Evolutionary conservation across 1,139 yeast genomes (phyloP), one percentile per base, ranked within the genome.

Genomic region (Pichia sp.): DNA sequence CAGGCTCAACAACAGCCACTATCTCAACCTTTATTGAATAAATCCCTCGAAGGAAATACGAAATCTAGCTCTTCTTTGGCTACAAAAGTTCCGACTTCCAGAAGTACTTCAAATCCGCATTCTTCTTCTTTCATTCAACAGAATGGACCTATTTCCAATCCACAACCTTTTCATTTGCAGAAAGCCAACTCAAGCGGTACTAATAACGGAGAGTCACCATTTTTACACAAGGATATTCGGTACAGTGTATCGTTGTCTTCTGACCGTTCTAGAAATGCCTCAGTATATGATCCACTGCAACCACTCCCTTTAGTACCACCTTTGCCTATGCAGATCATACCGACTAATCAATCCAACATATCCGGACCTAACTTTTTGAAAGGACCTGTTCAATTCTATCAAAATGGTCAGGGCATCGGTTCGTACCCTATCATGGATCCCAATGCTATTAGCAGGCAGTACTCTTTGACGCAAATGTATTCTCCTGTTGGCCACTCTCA

Each of bases 201-300:
- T 30, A 30, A 38, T 24, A 29, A 43, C 7, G 60, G 54, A 14
- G 61, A 55, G 14, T 45, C 61, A 6, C 66, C 64, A 4, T 53
- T 65, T 50, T 55, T 62, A 14, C 67, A 66, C 29, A 65, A 64
- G 33, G 68, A 67, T 53, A 64, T 68, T 7, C 56, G 70, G 41
- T 68, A 63, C 51, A 63, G 66, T 46, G 60, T 64, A 2, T 63
- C 69, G 3, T 7, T 52, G 2, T 55, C 62, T 7, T 65, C 69
- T 6, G 60, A 57, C 24, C 57, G 61, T 41, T 60, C 69, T 7
- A 60, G 71, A 54, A 67, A 68, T 50, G 59, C 61, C 29, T 67
- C 71, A 4, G 62, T 67, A 30, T 67, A 67, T 56, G 71, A 68
- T 52, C 71, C 71, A 2, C 53, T 68, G 43, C 69, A 65, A 48